Evolutionary conservation across 2,329 filamentous ascomycete genomes (phyloP).

Genomic region (Fusarium torulosum): DNA sequence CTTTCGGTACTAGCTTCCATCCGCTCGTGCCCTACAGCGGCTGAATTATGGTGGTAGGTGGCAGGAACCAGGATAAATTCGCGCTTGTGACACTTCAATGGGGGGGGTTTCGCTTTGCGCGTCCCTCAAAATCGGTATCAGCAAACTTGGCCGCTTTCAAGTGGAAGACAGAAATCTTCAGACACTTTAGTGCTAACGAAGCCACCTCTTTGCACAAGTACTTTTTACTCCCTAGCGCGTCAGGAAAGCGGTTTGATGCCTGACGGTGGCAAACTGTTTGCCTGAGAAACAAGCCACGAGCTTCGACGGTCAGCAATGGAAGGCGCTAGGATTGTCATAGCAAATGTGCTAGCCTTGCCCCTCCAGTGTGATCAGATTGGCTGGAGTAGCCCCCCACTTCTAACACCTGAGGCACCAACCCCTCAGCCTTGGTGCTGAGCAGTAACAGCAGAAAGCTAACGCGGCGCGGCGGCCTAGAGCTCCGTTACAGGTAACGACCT

Average conservation of each 20-base stretch:
- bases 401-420: constrained; percentile 44
- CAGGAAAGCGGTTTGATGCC: constrained; percentile 19
- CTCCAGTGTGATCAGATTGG: neutral
- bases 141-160: neutral
- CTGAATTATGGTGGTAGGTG: constrained; percentile 37
- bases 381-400: neutral
- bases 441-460: constrained; percentile 50
- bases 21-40: constrained; percentile 33
- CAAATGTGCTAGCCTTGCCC: constrained; percentile 28
- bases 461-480: constrained; percentile 60
- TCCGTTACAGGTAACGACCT: constrained; percentile 47
- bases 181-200: neutral
- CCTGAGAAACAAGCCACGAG: constrained; percentile 27
- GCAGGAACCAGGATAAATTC: constrained; percentile 24
- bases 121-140: neutral
- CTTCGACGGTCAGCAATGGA: neutral
- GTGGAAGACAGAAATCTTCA: neutral
- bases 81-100: constrained; percentile 27
- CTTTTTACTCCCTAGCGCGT: neutral
- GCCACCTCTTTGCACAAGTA: neutral
- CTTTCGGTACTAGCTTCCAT: constrained; percentile 41
- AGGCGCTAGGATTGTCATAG: constrained; percentile 7
- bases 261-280: constrained; percentile 26
- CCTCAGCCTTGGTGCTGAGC: constrained; percentile 28
- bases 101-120: constrained; percentile 3